Percentiles rank a stretch among this genome's conserved stretches.
Evolutionary conservation across 148 eudicot species (phyloP).

Genomic region (Cornus controversa): DNA sequence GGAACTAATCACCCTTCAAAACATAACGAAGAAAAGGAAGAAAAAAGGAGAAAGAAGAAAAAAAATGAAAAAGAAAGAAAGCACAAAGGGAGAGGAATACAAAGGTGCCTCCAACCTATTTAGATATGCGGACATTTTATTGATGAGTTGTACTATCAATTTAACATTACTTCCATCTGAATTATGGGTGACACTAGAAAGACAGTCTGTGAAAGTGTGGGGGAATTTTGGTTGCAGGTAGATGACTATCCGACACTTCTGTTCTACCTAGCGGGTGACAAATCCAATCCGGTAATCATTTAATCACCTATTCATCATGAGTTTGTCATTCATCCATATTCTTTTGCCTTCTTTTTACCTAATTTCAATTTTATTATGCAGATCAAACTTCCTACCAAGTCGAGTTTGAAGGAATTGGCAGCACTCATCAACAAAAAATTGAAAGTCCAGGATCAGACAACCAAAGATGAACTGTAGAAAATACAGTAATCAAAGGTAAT

Average conservation of each 20-base stretch:
- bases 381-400: conserved; percentile 64
- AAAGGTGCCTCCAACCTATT: too few species aligned
- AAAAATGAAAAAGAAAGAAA: too few species aligned
- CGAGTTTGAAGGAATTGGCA: conserved; percentile 78
- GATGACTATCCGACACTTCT: conserved; percentile 75
- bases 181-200: background rate
- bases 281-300: conserved; percentile 62
- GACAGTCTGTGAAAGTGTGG: background rate
- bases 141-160: too few species aligned
- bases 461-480: conserved; percentile 74
- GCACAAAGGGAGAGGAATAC: too few species aligned
- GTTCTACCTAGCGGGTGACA: conserved; percentile 72
- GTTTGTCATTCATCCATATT: background rate
- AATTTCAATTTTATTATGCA: conserved; percentile 27
- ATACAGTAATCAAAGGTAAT: background rate
- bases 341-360: conserved; percentile 1
- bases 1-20: too few species aligned
- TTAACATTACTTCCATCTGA: background rate
- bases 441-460: conserved; percentile 36
- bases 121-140: too few species aligned
- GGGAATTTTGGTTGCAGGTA: conserved; percentile 40
- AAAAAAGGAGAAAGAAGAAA: too few species aligned
- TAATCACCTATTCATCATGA: background rate
- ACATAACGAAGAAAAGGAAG: too few species aligned
- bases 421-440: conserved; percentile 65